Evolutionary conservation across 2,329 filamentous ascomycete species (phyloP).

Genomic region (Fusarium sp.): DNA sequence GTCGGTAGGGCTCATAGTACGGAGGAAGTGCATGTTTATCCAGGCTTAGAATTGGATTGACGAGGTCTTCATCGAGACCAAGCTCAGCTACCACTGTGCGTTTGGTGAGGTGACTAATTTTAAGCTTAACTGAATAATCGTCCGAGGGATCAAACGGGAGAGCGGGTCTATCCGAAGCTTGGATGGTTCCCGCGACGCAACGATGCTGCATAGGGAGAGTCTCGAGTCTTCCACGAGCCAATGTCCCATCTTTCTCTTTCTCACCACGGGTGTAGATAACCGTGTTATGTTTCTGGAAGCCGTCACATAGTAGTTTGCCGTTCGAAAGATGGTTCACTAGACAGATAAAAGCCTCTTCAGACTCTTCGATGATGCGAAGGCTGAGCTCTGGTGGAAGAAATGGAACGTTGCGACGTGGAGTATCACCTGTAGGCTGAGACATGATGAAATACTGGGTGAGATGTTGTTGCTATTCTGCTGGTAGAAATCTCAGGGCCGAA

Average conservation of each 20-base stretch:
- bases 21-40: neutral
- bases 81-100: neutral
- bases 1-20: neutral
- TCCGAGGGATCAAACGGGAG: neutral
- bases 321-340: neutral
- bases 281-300: neutral
- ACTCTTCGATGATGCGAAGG: neutral
- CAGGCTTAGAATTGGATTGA: neutral
- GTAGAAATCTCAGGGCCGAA: neutral
- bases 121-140: neutral
- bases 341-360: neutral
- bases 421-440: neutral
- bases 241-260: neutral
- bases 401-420: neutral
- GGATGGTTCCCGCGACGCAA: neutral
- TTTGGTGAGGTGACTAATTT: neutral
- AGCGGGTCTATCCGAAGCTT: neutral
- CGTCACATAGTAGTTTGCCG: neutral
- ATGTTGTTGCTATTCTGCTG: too few species aligned
- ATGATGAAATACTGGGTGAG: neutral
- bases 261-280: neutral
- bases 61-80: neutral
- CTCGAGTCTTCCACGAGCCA: neutral
- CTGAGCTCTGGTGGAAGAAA: neutral
- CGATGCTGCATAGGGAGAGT: neutral